These are phyloP conservation scores for Penicillium taxi DNA, from an alignment of 495 filamentous ascomycete genomes.

Conservation along the genomic window DNA sequence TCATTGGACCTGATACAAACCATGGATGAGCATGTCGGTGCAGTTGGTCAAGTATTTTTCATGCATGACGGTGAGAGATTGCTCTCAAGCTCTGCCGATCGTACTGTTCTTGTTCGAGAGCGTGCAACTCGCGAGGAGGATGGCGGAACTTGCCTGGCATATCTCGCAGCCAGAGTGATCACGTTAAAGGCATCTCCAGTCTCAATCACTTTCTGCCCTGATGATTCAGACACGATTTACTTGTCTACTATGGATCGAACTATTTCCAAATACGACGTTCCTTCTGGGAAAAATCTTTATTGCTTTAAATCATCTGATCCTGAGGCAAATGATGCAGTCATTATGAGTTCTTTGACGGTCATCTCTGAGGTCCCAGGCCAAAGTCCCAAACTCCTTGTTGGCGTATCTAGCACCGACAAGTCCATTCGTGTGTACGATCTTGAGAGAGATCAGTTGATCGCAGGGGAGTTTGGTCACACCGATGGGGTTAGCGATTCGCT, in stretches of 20 bases:
- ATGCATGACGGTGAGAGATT: constrained; percentile 57
- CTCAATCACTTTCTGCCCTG: constrained; percentile 63
- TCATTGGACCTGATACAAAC: constrained; percentile 60
- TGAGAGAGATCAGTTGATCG: constrained; percentile 64
- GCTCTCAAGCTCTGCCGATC: constrained; percentile 81
- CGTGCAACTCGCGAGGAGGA: constrained; percentile 58
- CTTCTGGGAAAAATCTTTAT: constrained; percentile 58
- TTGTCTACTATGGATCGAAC: constrained; percentile 80
- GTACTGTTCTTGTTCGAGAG: constrained; percentile 72
- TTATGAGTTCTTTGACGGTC: constrained; percentile 67
- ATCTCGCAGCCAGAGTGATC: constrained; percentile 64
- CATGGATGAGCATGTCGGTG: constrained; percentile 69
- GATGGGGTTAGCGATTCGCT: constrained; percentile 79
- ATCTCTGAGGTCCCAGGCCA: constrained; percentile 29
- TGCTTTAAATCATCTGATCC: constrained; percentile 77
- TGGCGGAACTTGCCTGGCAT: constrained; percentile 61
- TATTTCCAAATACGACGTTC: constrained; percentile 66
- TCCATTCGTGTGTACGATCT: constrained; percentile 84
- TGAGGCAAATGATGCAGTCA: constrained; percentile 68
- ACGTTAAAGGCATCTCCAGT: constrained; percentile 78
- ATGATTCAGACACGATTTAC: constrained; percentile 51
- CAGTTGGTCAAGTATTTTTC: constrained; percentile 57
- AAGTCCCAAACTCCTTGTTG: constrained; percentile 55
- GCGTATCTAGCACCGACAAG: constrained; percentile 87
- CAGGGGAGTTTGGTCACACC: constrained; percentile 88